These are phyloP conservation scores for Xylaria sp. DNA, from an alignment of 2,329 filamentous ascomycete species.

Conservation along the genomic window DNA sequence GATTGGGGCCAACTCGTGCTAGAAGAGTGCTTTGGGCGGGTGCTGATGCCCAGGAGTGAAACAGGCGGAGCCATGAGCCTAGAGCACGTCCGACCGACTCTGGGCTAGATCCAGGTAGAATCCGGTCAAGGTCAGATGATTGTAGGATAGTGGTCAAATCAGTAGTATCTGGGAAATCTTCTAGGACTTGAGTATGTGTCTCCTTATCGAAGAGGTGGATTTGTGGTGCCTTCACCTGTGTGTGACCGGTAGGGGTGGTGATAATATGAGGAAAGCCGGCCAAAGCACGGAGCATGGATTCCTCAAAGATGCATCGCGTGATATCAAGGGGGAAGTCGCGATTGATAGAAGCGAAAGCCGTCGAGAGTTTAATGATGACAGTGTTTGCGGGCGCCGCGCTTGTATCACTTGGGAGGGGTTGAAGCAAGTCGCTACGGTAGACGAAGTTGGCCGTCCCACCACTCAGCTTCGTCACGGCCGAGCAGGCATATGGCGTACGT, in stretches of 20 bases:
- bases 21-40: not conserved
- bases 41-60: slow-evolving; percentile 26
- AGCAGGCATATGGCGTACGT: slow-evolving; percentile 23
- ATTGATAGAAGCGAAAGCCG: not conserved
- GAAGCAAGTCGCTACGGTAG: slow-evolving; percentile 18
- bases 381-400: not conserved
- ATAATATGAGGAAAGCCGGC: not conserved
- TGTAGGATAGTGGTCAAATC: slow-evolving; percentile 2
- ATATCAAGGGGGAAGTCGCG: not conserved
- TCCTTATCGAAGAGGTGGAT: not conserved
- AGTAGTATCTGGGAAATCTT: not conserved
- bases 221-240: not conserved
- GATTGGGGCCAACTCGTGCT: slow-evolving; percentile 14
- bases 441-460: slow-evolving; percentile 33
- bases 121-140: slow-evolving; percentile 10
- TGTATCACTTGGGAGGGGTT: not conserved
- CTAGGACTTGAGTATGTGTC: not conserved
- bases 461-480: slow-evolving; percentile 7
- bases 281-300: not conserved
- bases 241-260: not conserved
- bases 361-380: slow-evolving; percentile 25
- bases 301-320: slow-evolving; percentile 1
- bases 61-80: slow-evolving; percentile 28
- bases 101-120: slow-evolving; percentile 1
- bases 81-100: slow-evolving; percentile 14